These are phyloP conservation scores for Xerocomus cyaneibrunnescens DNA, from an alignment of 1,284 basidiomycete genomes.

Conservation along the genomic window DNA sequence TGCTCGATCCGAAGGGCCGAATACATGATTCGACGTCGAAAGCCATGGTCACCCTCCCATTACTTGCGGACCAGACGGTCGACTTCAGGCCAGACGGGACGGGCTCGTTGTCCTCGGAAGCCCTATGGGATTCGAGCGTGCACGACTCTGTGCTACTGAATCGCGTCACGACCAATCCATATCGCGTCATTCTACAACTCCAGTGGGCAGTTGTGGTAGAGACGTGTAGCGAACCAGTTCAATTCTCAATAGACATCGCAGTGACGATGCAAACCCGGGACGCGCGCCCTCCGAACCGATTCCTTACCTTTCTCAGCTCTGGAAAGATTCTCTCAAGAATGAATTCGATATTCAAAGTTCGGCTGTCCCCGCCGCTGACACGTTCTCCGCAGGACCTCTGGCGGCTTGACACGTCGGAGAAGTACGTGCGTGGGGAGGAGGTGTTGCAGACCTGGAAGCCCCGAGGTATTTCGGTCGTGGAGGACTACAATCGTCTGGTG, in stretches of 20 bases:
- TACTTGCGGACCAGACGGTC: constrained; percentile 69
- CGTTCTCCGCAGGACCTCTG: constrained; percentile 89
- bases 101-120: constrained; percentile 64
- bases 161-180: constrained; percentile 74
- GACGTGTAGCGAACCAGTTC: constrained; percentile 77
- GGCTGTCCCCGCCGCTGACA: constrained; percentile 81
- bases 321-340: constrained; percentile 73
- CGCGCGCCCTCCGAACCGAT: constrained; percentile 77
- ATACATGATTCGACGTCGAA: constrained; percentile 74
- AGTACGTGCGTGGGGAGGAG: constrained; percentile 93
- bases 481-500: constrained; percentile 76
- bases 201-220: constrained; percentile 82
- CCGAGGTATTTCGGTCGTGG: constrained; percentile 82
- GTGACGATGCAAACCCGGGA: constrained; percentile 87
- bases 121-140: constrained; percentile 91
- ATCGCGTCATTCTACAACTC: constrained; percentile 79
- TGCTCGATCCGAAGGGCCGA: constrained; percentile 84
- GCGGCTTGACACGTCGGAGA: constrained; percentile 91
- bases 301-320: constrained; percentile 75
- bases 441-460: constrained; percentile 81
- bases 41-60: constrained; percentile 64
- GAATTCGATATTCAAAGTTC: constrained; percentile 79
- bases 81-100: constrained; percentile 84
- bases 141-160: constrained; percentile 90
- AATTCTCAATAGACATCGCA: constrained; percentile 86